Evolutionary conservation across 208 protist genomes (phyloP).

Genomic region (Leishmania tarentolae): DNA sequence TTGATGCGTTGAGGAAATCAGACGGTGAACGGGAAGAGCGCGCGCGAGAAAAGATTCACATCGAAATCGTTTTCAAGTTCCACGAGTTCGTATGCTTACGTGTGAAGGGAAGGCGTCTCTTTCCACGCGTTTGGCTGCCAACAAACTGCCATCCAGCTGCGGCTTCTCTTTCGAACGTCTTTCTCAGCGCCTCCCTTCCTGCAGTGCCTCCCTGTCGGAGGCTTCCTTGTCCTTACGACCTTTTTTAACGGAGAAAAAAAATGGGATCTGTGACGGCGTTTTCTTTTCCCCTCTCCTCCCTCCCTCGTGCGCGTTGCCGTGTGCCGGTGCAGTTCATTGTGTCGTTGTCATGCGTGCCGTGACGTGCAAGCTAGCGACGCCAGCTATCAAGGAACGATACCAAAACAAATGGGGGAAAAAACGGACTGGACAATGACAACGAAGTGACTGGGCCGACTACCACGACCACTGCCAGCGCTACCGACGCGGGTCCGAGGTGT

Average conservation of each 20-base stretch:
- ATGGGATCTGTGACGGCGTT: not conserved
- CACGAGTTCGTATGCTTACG: not conserved
- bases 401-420: no score
- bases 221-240: not conserved
- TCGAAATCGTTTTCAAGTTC: not conserved
- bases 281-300: not conserved
- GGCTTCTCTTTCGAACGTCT: not conserved
- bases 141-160: not conserved
- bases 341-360: not conserved
- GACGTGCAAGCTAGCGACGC: not conserved
- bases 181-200: not conserved
- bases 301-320: not conserved
- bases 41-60: not conserved
- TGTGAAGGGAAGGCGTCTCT: not conserved
- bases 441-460: not conserved
- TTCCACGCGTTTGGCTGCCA: not conserved
- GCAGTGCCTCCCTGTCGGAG: not conserved
- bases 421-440: not conserved
- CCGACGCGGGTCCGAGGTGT: not conserved
- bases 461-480: no score
- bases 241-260: not conserved
- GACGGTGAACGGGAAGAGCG: conserved; percentile 6
- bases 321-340: not conserved
- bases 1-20: conserved; percentile 70
- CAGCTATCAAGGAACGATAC: not conserved